phyloP scores from a whole-genome alignment of 176 grass and related monocot species.

The Musa beccarii region DNA sequence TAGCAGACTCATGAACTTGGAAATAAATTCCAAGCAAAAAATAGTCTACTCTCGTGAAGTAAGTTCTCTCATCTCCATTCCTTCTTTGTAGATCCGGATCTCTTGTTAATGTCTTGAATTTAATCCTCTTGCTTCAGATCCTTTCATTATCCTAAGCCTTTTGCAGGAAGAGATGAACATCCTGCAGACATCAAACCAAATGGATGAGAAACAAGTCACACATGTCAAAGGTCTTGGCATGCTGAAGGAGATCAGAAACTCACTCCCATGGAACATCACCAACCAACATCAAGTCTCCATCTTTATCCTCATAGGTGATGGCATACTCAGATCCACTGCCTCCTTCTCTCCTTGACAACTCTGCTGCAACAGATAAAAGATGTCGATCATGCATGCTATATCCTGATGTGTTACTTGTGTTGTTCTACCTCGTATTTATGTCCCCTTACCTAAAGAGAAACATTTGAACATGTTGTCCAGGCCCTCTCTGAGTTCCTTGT shows the following conservation, averaged over 20 bases:
- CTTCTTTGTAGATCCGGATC: not conserved
- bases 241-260: slow-evolving; percentile 21
- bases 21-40: not conserved
- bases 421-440: not conserved
- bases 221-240: slow-evolving; percentile 55
- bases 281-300: slow-evolving; percentile 78
- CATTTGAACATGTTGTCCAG: slow-evolving; percentile 75
- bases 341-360: not conserved
- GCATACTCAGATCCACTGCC: slow-evolving; percentile 23
- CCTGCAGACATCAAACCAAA: slow-evolving; percentile 19
- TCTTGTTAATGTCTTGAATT: slow-evolving; percentile 1
- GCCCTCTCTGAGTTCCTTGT: slow-evolving; percentile 74
- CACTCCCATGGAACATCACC: slow-evolving; percentile 96
- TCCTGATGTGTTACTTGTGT: not conserved
- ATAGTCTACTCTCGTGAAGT: not conserved
- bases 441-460: slow-evolving; percentile 34
- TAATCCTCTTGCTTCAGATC: slow-evolving; percentile 52
- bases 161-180: slow-evolving; percentile 91
- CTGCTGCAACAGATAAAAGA: not conserved
- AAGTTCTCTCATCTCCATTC: not conserved
- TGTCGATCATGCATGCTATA: not conserved
- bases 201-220: not conserved
- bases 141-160: slow-evolving; percentile 84
- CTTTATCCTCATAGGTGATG: slow-evolving; percentile 80
- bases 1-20: too few relatives aligned